Evolutionary conservation across 306 rosid genomes (phyloP), one percentile per base, ranked within the genome.

Genomic region (Dicorynia guianensis): DNA sequence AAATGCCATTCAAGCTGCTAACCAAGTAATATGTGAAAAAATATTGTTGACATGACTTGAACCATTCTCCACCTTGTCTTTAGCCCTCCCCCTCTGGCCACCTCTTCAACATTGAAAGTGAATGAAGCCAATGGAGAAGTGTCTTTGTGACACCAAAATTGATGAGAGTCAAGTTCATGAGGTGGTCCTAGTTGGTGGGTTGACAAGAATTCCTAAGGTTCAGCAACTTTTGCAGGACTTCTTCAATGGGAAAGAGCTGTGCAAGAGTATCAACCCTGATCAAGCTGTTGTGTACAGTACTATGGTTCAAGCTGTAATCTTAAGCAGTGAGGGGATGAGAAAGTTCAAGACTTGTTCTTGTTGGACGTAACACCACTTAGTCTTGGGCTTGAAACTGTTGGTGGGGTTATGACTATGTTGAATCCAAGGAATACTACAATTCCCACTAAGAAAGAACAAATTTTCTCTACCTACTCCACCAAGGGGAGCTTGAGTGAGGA

Each of bases 251-350:
- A 90, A 93, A 11, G 98, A 93, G 76, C 95, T 93, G 1, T 93
- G 98, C 52, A 93, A 89, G 68, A 90, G 96, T 15, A 90, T 93
- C 6, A 93, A 93, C 67, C 98, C 98, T 0, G 98, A 93, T 6
- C 96, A 93, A 35, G 98, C 96, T 3, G 98, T 93, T 3, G 98
- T 96, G 0, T 93, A 89, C 0, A 96, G 98, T 1, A 96, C 96
- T 1, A 91, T 95, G 0, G 98, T 93, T 8, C 98, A 93, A 50
- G 98, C 95, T 0, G 96, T 96, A 11, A 93, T 93, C 6, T 53
- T 93, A 43, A 87, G 48, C 2, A 96, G 96, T 0, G 95, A 93
- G 98, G 91, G 0, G 82, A 90, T 12, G 85, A 84, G 73, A 93
- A 90, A 60, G 96, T 93, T 15, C 96, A 93, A 40, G 95, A 93